phyloP scores from a whole-genome alignment of 2,329 filamentous ascomycete genomes.

The Nannizzia gypsea region DNA sequence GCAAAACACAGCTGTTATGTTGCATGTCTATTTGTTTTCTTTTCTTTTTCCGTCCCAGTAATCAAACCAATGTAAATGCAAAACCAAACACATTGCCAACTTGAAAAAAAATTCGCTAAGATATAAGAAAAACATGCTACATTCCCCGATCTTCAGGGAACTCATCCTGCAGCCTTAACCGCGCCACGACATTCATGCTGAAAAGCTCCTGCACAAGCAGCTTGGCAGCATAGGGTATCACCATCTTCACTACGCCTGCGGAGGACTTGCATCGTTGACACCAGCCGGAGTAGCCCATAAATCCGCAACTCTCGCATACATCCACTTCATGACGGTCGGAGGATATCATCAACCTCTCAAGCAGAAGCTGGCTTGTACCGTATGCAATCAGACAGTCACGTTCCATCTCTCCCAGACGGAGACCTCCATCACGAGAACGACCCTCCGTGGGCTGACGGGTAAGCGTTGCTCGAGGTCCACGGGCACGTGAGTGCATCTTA shows the following conservation, averaged over 20 bases:
- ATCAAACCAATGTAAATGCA: neutral
- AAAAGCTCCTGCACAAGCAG: conserved; percentile 88
- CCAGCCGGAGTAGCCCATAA: conserved; percentile 92
- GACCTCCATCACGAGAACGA: conserved; percentile 78
- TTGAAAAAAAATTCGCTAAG: neutral
- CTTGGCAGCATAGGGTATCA: conserved; percentile 95
- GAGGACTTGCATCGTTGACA: conserved; percentile 87
- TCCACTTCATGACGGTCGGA: conserved; percentile 86
- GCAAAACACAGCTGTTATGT: neutral
- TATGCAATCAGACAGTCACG: conserved; percentile 97
- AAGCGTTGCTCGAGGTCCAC: conserved; percentile 79
- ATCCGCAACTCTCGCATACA: conserved; percentile 83
- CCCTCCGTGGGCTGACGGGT: conserved; percentile 95
- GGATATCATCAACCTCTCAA: conserved; percentile 89
- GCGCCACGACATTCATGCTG: conserved; percentile 97
- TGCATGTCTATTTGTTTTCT: neutral
- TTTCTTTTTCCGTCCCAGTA: neutral
- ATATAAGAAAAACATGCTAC: conserved; percentile 15
- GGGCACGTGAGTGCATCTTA: conserved; percentile 94
- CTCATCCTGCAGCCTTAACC: conserved; percentile 82
- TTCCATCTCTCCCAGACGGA: conserved; percentile 96
- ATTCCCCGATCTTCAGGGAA: conserved; percentile 51
- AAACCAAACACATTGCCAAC: neutral
- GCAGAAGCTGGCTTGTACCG: conserved; percentile 78
- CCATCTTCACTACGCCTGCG: conserved; percentile 77